Percentiles rank a stretch among this genome's conserved stretches.
Evolutionary conservation across 352 stramenopile genomes (phyloP).

Genomic region (Thalassiosira mediterranea): DNA sequence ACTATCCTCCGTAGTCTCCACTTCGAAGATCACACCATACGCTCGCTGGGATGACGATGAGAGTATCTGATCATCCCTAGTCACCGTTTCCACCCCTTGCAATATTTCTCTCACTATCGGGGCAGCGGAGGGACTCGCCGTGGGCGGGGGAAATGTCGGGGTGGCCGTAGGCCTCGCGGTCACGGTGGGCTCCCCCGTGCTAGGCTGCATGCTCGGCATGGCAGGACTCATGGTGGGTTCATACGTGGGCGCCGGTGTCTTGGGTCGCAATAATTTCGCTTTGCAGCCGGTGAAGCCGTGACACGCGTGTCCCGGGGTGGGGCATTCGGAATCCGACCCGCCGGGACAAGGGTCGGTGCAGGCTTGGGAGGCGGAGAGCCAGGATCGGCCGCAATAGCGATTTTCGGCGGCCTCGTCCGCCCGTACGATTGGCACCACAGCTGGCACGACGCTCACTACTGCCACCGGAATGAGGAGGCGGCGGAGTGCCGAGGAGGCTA

Average conservation of each 20-base stretch:
- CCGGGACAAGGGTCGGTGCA: neutral
- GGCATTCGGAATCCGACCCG: neutral
- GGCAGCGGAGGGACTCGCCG: neutral
- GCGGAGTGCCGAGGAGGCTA: no score
- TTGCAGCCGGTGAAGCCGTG: constrained; percentile 2
- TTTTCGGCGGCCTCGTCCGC: neutral
- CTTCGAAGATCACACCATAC: constrained; percentile 4
- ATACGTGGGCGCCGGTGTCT: neutral
- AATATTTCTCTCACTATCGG: neutral
- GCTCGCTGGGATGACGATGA: neutral
- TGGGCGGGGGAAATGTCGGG: neutral
- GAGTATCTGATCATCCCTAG: neutral
- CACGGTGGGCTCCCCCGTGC: neutral
- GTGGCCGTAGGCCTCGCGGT: constrained; percentile 2
- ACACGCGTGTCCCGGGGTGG: neutral
- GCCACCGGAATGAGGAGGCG: no score
- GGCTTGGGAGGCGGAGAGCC: constrained; percentile 1
- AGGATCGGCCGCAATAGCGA: constrained; percentile 7
- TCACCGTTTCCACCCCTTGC: neutral
- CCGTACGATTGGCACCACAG: no score
- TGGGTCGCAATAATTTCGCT: constrained; percentile 1
- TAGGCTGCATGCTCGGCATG: neutral
- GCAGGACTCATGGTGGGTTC: neutral
- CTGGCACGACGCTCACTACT: no score
- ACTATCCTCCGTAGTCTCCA: neutral